phyloP scores from a whole-genome alignment of 2,329 filamentous ascomycete species.

The Paramyrothecium sp. region DNA sequence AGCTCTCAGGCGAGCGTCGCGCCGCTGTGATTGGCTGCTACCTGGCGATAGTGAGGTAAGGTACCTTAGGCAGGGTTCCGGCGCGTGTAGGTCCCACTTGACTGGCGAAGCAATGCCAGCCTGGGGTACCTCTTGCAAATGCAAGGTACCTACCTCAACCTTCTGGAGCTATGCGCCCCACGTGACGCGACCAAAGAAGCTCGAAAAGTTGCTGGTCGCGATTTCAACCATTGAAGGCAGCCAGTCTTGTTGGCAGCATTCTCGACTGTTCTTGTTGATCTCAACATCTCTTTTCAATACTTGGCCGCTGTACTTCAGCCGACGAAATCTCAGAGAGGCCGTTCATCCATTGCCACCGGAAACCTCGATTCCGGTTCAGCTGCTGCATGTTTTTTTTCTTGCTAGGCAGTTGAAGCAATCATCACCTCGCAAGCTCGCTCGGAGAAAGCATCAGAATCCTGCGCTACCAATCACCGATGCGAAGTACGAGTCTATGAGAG shows the following conservation, averaged over 20 bases:
- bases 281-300: no score
- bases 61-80: no score
- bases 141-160: neutral
- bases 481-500: slow-evolving; percentile 24
- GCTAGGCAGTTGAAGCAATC: neutral
- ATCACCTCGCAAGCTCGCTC: slow-evolving; percentile 14
- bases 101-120: neutral
- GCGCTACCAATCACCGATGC: slow-evolving; percentile 6
- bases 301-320: no score
- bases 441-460: slow-evolving; percentile 11
- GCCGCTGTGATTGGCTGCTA: neutral
- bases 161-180: neutral
- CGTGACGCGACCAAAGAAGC: neutral
- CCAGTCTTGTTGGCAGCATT: neutral
- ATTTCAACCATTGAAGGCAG: neutral
- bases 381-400: neutral
- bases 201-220: neutral
- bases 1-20: neutral
- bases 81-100: neutral
- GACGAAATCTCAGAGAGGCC: no score
- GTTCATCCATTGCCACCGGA: no score
- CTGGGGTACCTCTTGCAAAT: neutral
- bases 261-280: neutral
- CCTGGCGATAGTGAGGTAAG: no score
- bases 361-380: no score